Evolutionary conservation across 257 asterid genomes (phyloP).

Genomic region (Fraxinus pennsylvanica): DNA sequence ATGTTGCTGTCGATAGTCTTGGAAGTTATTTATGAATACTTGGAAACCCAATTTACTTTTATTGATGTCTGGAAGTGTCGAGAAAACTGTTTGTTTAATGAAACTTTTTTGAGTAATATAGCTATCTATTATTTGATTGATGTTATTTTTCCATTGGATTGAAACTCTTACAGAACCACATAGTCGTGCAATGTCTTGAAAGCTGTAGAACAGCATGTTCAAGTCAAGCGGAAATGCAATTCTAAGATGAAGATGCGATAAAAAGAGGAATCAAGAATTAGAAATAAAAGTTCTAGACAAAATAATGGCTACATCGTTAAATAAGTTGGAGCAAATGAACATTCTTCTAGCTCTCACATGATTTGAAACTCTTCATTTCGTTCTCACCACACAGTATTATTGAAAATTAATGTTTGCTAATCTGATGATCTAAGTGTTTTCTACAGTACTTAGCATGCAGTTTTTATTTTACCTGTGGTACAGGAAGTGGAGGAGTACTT

Average conservation of each 20-base stretch:
- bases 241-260: not conserved
- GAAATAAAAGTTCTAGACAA: not conserved
- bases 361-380: not conserved
- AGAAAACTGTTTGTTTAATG: not conserved
- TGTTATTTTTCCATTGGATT: not conserved
- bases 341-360: not conserved
- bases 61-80: not conserved
- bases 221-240: not conserved
- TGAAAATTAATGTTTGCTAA: not conserved
- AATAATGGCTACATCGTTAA: not conserved
- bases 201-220: not conserved
- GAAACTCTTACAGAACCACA: not conserved
- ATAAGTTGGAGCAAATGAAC: not conserved
- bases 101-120: not conserved
- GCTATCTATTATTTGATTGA: not conserved
- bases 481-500: slow-evolving; percentile 89
- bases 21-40: not conserved
- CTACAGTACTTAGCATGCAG: not conserved
- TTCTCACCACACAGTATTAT: not conserved
- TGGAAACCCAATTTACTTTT: not conserved
- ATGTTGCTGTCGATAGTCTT: not conserved
- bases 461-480: slow-evolving; percentile 10
- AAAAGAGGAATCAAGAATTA: not conserved
- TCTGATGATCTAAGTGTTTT: not conserved
- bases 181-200: not conserved